phyloP scores from a whole-genome alignment of 495 filamentous ascomycete genomes.

The Usnea hakonensis region DNA sequence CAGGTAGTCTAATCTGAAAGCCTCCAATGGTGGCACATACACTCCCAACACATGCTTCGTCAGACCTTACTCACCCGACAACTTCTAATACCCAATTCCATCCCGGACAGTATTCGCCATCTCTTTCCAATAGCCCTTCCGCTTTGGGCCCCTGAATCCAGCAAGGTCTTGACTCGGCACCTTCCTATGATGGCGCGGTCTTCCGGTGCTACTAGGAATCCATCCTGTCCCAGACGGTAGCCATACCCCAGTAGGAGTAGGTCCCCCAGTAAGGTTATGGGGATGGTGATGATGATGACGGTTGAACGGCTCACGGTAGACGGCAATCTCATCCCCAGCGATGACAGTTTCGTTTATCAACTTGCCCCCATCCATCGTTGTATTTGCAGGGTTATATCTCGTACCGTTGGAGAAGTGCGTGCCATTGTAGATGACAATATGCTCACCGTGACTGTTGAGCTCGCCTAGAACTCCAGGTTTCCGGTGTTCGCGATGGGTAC shows the following conservation, averaged over 20 bases:
- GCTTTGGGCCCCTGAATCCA: background rate
- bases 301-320: background rate
- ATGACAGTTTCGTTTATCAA: background rate
- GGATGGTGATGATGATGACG: background rate
- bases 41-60: background rate
- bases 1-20: background rate
- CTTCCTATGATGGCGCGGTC: background rate
- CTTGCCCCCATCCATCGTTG: background rate
- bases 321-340: background rate
- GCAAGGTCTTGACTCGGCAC: background rate
- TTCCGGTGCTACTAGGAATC: background rate
- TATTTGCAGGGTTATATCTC: background rate
- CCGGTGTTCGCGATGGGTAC: background rate
- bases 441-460: background rate
- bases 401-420: conserved; percentile 2
- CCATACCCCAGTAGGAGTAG: background rate
- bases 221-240: background rate
- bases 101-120: background rate
- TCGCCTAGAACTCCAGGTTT: background rate
- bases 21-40: background rate
- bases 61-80: background rate
- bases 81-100: background rate
- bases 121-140: background rate
- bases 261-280: background rate
- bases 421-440: background rate